Evolutionary conservation across 192 early-diverging fungal genomes (phyloP).

Genomic region (Neocallimastix lanati): DNA sequence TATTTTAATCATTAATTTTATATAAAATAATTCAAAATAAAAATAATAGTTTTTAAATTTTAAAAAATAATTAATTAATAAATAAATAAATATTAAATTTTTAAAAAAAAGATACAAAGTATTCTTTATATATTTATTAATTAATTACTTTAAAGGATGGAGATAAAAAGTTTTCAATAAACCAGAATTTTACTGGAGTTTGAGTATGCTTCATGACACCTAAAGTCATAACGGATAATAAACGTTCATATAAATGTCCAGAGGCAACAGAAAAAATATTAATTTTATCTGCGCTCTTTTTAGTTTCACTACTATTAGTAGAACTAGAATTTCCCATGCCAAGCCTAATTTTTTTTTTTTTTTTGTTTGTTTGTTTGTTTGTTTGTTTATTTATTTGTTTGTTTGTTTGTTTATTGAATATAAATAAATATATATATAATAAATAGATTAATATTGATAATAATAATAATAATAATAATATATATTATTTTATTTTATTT

Average conservation of each 20-base stretch:
- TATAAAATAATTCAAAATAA: too few species aligned
- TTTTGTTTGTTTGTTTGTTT: neutral
- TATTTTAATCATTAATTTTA: too few species aligned
- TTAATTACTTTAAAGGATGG: constrained; percentile 70
- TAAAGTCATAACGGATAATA: constrained; percentile 91
- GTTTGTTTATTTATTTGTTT: neutral
- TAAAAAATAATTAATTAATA: too few species aligned
- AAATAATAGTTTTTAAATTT: too few species aligned
- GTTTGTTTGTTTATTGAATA: constrained; percentile 9
- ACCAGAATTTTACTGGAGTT: constrained; percentile 91
- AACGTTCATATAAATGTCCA: constrained; percentile 93
- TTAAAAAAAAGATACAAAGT: too few species aligned
- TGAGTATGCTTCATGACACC: constrained; percentile 75
- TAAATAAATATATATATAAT: too few species aligned
- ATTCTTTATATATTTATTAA: neutral
- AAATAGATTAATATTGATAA: too few species aligned
- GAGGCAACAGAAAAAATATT: constrained; percentile 97
- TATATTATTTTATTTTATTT: too few species aligned
- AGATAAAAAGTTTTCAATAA: constrained; percentile 94
- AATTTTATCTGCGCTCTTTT: constrained; percentile 27
- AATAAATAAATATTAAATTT: too few species aligned
- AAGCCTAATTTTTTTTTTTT: neutral
- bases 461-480: too few species aligned
- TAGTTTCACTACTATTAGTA: neutral
- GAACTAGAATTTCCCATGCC: neutral